Evolutionary conservation across 371 early-diverging fungal species (phyloP).

Genomic region (Apophysomyces elegans): DNA sequence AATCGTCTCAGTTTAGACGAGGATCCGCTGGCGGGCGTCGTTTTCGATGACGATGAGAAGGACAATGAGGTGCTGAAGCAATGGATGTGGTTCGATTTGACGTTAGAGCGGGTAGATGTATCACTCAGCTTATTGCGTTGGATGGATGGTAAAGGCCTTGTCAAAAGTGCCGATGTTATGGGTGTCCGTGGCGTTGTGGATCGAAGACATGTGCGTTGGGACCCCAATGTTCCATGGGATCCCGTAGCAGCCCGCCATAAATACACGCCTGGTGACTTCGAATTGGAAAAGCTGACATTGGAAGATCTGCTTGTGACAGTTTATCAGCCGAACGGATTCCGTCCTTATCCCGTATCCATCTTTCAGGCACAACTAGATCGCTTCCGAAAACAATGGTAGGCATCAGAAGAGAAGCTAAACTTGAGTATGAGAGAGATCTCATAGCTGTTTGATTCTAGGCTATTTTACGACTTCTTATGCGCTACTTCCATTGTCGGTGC

Average conservation of each 20-base stretch:
- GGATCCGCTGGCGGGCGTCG: slow-evolving; percentile 48
- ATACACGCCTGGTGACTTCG: slow-evolving; percentile 85
- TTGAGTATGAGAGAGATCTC: neutral
- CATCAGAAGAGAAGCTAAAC: neutral
- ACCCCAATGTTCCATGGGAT: slow-evolving; percentile 66
- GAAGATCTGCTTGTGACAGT: slow-evolving; percentile 74
- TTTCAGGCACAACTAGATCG: slow-evolving; percentile 82
- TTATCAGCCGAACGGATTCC: slow-evolving; percentile 80
- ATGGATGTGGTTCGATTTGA: slow-evolving; percentile 78
- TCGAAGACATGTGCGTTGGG: slow-evolving; percentile 85
- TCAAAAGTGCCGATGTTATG: slow-evolving; percentile 81
- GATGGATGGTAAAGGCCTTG: slow-evolving; percentile 90
- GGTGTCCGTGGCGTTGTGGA: slow-evolving; percentile 93
- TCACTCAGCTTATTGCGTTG: slow-evolving; percentile 87
- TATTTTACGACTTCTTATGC: slow-evolving; percentile 88
- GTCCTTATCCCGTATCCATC: slow-evolving; percentile 88
- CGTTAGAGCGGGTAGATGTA: slow-evolving; percentile 84
- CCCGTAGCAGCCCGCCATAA: slow-evolving; percentile 65
- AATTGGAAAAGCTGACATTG: slow-evolving; percentile 72
- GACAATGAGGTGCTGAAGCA: slow-evolving; percentile 43
- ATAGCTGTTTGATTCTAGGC: slow-evolving; percentile 24
- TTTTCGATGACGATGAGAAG: slow-evolving; percentile 50
- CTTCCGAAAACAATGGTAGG: slow-evolving; percentile 87
- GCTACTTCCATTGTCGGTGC: slow-evolving; percentile 92
- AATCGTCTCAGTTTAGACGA: slow-evolving; percentile 18